Evolutionary conservation across 441 rosid species (phyloP).

Genomic region (Sinapis alba): DNA sequence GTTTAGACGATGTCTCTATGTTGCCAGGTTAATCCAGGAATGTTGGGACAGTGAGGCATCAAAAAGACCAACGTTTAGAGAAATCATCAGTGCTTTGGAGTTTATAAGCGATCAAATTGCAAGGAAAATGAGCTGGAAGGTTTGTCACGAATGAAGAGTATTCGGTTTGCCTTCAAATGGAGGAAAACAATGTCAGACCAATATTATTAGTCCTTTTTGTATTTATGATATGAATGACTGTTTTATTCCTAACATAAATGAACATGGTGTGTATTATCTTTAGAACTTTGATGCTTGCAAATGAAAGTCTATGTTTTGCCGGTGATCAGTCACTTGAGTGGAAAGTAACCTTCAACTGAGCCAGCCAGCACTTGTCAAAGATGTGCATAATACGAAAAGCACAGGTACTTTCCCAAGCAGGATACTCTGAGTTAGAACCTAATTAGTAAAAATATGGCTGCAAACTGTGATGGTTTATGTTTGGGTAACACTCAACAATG

Average conservation of each 20-base stretch:
- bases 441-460: slow-evolving; percentile 16
- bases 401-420: slow-evolving; percentile 25
- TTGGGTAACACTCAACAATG: slow-evolving; percentile 49
- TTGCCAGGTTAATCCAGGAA: slow-evolving; percentile 59
- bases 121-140: slow-evolving; percentile 54
- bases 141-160: slow-evolving; percentile 3
- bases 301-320: slow-evolving; percentile 33
- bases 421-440: slow-evolving; percentile 30
- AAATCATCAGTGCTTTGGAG: slow-evolving; percentile 60
- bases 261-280: slow-evolving; percentile 19
- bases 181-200: slow-evolving; percentile 11
- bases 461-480: slow-evolving; percentile 30
- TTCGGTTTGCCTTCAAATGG: slow-evolving; percentile 12
- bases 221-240: background rate
- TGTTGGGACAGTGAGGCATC: slow-evolving; percentile 70
- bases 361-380: slow-evolving; percentile 13
- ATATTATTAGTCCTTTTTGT: slow-evolving; percentile 15
- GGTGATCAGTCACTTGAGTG: background rate
- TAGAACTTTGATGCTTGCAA: slow-evolving; percentile 30
- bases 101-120: slow-evolving; percentile 45
- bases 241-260: slow-evolving; percentile 4
- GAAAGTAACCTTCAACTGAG: background rate
- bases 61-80: slow-evolving; percentile 65
- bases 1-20: background rate
- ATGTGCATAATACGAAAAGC: slow-evolving; percentile 32